Percentiles rank a stretch among this genome's conserved stretches.
These are phyloP conservation scores for Combretum micranthum DNA, from an alignment of 345 rosid genomes.

Conservation along the genomic window DNA sequence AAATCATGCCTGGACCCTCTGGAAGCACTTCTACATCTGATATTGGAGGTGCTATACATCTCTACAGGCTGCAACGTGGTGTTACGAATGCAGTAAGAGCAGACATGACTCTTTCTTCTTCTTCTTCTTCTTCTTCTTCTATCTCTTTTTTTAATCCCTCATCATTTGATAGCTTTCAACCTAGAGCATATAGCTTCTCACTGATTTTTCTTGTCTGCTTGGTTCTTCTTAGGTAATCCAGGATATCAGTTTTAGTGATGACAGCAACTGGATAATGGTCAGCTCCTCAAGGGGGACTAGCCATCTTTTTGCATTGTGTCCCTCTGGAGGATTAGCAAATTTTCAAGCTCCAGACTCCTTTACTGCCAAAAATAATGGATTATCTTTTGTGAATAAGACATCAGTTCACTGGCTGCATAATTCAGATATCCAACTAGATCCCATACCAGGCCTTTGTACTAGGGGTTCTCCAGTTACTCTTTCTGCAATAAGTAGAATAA, in stretches of 20 bases:
- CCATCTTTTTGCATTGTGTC: slow-evolving; percentile 82
- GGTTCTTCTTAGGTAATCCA: slow-evolving; percentile 63
- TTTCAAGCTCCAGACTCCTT: slow-evolving; percentile 29
- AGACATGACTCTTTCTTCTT: background rate
- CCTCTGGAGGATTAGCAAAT: slow-evolving; percentile 40
- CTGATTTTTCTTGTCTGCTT: slow-evolving; percentile 1
- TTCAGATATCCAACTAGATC: slow-evolving; percentile 21
- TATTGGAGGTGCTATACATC: slow-evolving; percentile 48
- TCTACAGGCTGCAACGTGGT: slow-evolving; percentile 92
- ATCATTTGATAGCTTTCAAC: background rate
- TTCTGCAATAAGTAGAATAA: slow-evolving; percentile 73
- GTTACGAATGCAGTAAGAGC: slow-evolving; percentile 83
- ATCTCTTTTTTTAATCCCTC: too few relatives aligned
- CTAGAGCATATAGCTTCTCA: background rate
- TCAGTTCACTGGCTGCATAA: slow-evolving; percentile 32
- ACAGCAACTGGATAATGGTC: slow-evolving; percentile 83
- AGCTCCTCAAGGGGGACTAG: slow-evolving; percentile 94
- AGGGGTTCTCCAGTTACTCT: slow-evolving; percentile 58
- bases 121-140: too few relatives aligned
- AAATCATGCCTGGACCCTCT: slow-evolving; percentile 51
- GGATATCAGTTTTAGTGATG: slow-evolving; percentile 83
- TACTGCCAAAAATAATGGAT: slow-evolving; percentile 21
- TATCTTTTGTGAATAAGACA: slow-evolving; percentile 24
- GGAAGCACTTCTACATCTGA: slow-evolving; percentile 34
- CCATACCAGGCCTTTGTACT: slow-evolving; percentile 31